Percentiles rank a stretch among this genome's conserved stretches.
These are phyloP conservation scores for Rhynchosporium agropyri DNA, from an alignment of 2,329 filamentous ascomycete genomes.

Conservation along the genomic window DNA sequence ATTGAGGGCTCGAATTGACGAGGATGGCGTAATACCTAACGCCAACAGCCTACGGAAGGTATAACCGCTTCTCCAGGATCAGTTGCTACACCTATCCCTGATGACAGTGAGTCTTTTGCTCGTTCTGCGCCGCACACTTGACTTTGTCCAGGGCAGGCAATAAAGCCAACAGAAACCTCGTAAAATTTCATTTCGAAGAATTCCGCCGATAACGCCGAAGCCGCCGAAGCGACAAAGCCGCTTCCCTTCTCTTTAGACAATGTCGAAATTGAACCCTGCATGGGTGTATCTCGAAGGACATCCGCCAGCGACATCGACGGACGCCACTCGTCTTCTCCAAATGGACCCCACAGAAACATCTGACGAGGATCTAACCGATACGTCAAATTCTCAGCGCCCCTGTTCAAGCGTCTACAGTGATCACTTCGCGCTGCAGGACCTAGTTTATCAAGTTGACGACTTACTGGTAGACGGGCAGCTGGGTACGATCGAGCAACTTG, in stretches of 20 bases:
- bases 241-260: neutral
- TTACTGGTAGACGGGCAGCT: conserved; percentile 3
- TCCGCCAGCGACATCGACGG: neutral
- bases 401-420: conserved; percentile 9
- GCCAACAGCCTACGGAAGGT: too few relatives aligned
- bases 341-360: neutral
- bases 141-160: too few relatives aligned
- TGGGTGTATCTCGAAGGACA: neutral
- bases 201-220: neutral
- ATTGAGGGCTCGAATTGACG: neutral
- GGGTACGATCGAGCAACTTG: conserved; percentile 5
- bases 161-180: too few relatives aligned
- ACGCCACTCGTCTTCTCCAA: neutral
- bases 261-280: neutral
- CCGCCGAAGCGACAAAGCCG: neutral
- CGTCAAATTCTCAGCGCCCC: neutral
- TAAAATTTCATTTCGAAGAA: neutral
- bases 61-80: too few relatives aligned
- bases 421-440: conserved; percentile 2
- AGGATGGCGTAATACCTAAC: neutral
- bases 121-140: too few relatives aligned
- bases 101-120: too few relatives aligned
- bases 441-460: conserved; percentile 6
- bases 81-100: too few relatives aligned
- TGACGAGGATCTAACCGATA: neutral